phyloP scores from a whole-genome alignment of 495 filamentous ascomycete genomes.

The Podospora pseudoanserina region DNA sequence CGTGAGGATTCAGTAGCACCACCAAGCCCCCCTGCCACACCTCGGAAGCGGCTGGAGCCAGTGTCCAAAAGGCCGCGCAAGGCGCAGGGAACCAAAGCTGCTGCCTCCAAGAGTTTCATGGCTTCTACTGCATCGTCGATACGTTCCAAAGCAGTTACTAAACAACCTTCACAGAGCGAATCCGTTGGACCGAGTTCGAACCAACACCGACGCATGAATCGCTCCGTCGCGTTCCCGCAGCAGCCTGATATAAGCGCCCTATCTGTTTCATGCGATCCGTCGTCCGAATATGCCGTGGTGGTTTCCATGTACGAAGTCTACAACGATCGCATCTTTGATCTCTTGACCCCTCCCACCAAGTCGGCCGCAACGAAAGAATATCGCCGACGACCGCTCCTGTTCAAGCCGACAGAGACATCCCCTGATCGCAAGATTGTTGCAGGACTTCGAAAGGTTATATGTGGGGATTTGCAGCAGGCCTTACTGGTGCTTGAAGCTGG shows the following conservation, averaged over 20 bases:
- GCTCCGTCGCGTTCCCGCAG: constrained; percentile 63
- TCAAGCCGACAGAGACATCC: constrained; percentile 81
- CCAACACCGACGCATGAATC: constrained; percentile 56
- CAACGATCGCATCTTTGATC: constrained; percentile 95
- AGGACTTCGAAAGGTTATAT: constrained; percentile 85
- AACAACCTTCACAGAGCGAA: constrained; percentile 42
- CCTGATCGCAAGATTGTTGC: constrained; percentile 88
- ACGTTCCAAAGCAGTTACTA: constrained; percentile 39
- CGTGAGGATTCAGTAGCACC: constrained; percentile 30
- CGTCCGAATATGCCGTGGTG: constrained; percentile 81
- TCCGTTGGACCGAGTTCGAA: constrained; percentile 41
- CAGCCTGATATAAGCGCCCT: constrained; percentile 72
- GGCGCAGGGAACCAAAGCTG: not conserved
- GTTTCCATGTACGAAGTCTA: constrained; percentile 99
- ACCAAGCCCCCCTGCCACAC: constrained; percentile 18
- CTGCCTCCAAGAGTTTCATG: constrained; percentile 40
- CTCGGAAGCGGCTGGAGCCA: not conserved
- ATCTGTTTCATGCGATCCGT: constrained; percentile 60
- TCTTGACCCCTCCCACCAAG: constrained; percentile 59
- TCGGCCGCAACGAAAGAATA: constrained; percentile 58
- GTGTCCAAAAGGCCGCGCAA: not conserved
- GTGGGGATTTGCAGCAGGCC: constrained; percentile 79
- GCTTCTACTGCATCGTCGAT: constrained; percentile 39
- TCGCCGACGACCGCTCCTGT: constrained; percentile 70
- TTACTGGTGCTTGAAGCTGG: constrained; percentile 88